A percentile compares a stretch with the other conserved stretches of the same genome.
phyloP scores from a whole-genome alignment of 148 eudicot species.

The Rhododendron ferrugineum region DNA sequence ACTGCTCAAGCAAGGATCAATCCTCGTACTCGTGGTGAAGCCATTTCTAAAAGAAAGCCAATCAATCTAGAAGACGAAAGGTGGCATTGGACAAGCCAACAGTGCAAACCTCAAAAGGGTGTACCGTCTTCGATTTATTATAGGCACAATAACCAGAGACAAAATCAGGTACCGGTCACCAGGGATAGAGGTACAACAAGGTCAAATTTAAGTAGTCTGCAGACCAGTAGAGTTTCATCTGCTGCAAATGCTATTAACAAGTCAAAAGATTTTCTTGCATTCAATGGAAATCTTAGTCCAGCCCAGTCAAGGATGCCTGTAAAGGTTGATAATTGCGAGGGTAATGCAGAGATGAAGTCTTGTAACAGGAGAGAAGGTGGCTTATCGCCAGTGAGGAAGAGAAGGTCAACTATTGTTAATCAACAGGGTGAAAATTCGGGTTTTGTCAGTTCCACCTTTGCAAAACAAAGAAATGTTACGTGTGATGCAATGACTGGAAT shows the following conservation, averaged over 20 bases:
- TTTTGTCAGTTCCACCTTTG: conserved; percentile 22
- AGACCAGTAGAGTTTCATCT: conserved; percentile 31
- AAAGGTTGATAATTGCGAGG: conserved; percentile 26
- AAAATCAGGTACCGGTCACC: conserved; percentile 27
- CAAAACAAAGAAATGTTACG: conserved; percentile 27
- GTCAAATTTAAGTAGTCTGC: conserved; percentile 25
- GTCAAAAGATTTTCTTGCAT: conserved; percentile 41
- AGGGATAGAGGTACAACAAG: conserved; percentile 37
- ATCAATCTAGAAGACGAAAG: conserved; percentile 21
- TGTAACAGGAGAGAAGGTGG: conserved; percentile 29
- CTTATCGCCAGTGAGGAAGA: conserved; percentile 40
- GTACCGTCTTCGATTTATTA: conserved; percentile 20
- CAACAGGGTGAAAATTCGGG: conserved; percentile 35
- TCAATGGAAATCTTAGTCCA: conserved; percentile 36
- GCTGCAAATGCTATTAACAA: conserved; percentile 24
- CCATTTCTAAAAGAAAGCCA: conserved; percentile 19
- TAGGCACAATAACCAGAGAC: conserved; percentile 31
- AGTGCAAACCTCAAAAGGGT: conserved; percentile 33
- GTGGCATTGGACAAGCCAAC: conserved; percentile 25
- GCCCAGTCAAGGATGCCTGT: conserved; percentile 25
- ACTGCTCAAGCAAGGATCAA: conserved; percentile 17
- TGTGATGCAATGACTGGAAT: conserved; percentile 19
- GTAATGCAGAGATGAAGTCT: conserved; percentile 35
- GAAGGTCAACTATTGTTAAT: conserved; percentile 36
- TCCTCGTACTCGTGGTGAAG: conserved; percentile 13